Evolutionary conservation across 2,329 filamentous ascomycete species (phyloP).

Genomic region (Aspergillus fumigatiaffinis): DNA sequence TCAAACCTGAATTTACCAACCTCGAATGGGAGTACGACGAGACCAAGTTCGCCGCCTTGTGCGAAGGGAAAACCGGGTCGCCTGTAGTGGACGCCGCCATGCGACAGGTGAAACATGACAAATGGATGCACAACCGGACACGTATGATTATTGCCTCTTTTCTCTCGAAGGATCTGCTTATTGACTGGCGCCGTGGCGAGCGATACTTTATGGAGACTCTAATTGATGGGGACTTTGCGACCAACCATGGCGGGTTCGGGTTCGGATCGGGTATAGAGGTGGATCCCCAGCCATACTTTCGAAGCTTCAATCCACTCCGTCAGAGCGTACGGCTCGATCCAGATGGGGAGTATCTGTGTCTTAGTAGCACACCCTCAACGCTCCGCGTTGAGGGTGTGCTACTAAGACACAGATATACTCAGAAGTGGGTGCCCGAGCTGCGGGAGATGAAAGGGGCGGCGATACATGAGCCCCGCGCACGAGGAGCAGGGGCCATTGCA

Average conservation of each 20-base stretch:
- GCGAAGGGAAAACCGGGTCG: constrained; percentile 68
- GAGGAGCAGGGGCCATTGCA: constrained; percentile 57
- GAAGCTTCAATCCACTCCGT: constrained; percentile 80
- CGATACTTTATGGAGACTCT: constrained; percentile 77
- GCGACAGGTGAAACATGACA: constrained; percentile 66
- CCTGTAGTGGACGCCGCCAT: constrained; percentile 85
- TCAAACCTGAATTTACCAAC: constrained; percentile 80
- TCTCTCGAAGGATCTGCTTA: constrained; percentile 70
- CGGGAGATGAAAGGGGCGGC: constrained; percentile 59
- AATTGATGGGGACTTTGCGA: constrained; percentile 75
- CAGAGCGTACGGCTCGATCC: constrained; percentile 85
- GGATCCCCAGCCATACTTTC: constrained; percentile 85
- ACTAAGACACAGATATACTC: no score
- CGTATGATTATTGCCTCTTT: constrained; percentile 83
- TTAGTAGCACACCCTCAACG: no score
- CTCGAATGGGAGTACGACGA: constrained; percentile 76
- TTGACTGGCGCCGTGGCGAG: constrained; percentile 83
- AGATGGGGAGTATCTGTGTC: constrained; percentile 72
- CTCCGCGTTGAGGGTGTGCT: no score
- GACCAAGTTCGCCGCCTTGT: constrained; percentile 69
- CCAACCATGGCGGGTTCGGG: constrained; percentile 70
- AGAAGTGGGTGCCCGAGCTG: constrained; percentile 77
- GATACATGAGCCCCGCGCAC: constrained; percentile 75
- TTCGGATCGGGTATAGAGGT: constrained; percentile 67
- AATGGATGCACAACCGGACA: constrained; percentile 81